phyloP scores from a whole-genome alignment of 345 rosid species.

The Citrus inodora region DNA sequence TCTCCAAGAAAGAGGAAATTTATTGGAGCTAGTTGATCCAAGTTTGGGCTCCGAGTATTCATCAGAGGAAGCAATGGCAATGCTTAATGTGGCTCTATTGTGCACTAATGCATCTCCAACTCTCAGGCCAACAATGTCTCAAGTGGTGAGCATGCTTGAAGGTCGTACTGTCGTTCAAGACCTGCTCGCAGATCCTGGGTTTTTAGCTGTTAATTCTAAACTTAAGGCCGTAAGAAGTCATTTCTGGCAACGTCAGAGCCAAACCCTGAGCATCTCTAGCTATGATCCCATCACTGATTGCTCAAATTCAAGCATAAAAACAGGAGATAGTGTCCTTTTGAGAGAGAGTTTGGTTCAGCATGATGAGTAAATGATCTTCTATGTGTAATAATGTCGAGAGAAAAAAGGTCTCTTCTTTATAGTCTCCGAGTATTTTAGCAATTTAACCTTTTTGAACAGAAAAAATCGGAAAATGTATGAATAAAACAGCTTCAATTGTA shows the following conservation, averaged over 20 bases:
- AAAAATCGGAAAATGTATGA: background rate
- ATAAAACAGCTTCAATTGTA: background rate
- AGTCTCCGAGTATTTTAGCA: background rate
- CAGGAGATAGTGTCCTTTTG: conserved; percentile 31
- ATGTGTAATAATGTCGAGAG: background rate
- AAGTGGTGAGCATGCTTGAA: conserved; percentile 78
- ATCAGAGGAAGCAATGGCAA: conserved; percentile 64
- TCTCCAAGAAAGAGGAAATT: conserved; percentile 63
- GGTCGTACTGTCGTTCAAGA: conserved; percentile 72
- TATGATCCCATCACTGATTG: conserved; percentile 30
- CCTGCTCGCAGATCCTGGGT: conserved; percentile 67
- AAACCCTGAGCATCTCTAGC: conserved; percentile 43
- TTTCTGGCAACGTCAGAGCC: conserved; percentile 77
- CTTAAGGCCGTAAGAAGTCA: conserved; percentile 64
- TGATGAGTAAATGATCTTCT: background rate
- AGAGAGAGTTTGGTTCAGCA: conserved; percentile 19
- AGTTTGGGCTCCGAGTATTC: conserved; percentile 48
- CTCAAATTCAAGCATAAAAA: conserved; percentile 23
- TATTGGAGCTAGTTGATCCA: conserved; percentile 66
- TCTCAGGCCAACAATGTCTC: conserved; percentile 87
- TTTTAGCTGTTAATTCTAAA: conserved; percentile 58
- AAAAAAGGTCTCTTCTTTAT: background rate
- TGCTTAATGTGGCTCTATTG: conserved; percentile 74
- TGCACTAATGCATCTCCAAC: conserved; percentile 85
- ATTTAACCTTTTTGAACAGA: background rate